phyloP scores from a whole-genome alignment of 345 rosid genomes.

The Trapa incisa region DNA sequence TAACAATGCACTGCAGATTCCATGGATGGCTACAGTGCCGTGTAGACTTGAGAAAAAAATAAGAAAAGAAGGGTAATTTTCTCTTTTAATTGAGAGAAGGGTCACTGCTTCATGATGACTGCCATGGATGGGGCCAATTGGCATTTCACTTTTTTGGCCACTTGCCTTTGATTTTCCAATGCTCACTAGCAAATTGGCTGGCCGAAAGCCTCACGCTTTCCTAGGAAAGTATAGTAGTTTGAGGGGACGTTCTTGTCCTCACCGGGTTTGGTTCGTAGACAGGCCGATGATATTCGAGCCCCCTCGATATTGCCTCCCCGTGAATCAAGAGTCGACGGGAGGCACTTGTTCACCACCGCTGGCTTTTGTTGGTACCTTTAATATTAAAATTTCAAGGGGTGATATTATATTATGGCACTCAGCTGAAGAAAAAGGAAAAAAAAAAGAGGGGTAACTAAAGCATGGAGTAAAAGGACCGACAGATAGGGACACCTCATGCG shows the following conservation, averaged over 20 bases:
- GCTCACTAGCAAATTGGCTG: not conserved
- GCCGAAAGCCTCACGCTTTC: not conserved
- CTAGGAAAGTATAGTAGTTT: not conserved
- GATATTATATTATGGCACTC: not conserved
- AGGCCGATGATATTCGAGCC: not conserved
- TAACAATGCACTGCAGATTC: not conserved
- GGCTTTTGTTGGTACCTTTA: not conserved
- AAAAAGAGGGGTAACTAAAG: not conserved
- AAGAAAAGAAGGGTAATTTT: no score
- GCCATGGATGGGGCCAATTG: constrained; percentile 3
- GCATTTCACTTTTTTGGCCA: constrained; percentile 20
- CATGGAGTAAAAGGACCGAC: not conserved
- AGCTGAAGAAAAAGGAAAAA: no score
- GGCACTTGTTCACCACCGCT: not conserved
- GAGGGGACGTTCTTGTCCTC: not conserved
- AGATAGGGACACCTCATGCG: constrained; percentile 1
- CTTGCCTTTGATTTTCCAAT: constrained; percentile 5
- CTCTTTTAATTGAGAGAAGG: not conserved
- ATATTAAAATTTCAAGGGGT: not conserved
- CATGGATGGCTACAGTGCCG: no score
- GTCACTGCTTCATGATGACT: constrained; percentile 12
- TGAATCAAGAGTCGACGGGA: not conserved
- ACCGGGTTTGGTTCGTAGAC: not conserved
- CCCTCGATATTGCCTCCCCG: not conserved
- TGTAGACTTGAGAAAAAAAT: no score